Base-by-base conservation (phyloP, 495 filamentous ascomycete genomes). In the Penicillium pulvis region DNA sequence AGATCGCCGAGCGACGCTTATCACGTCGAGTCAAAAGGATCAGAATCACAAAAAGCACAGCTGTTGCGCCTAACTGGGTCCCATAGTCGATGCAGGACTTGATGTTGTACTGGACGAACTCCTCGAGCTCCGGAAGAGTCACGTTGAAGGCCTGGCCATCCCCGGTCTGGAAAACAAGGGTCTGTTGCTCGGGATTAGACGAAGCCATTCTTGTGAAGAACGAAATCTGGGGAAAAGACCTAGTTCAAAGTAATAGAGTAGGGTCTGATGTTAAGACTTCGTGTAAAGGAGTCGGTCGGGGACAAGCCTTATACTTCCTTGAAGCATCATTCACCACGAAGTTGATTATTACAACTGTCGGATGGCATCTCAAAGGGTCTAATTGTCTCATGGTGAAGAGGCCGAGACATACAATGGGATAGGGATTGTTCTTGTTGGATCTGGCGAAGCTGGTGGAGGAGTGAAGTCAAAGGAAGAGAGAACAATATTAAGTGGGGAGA, bases 31-130 rank as follows among this genome's bases (percentile, higher is more conserved):
- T 90, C 60, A 91, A 68, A 16, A 90, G 74, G 16, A 87, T 70
- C 0, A 93, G 73, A 20, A 90, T 76, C 42, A 89, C 60, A 20
- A 92, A 73, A 55, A 93, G 84, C 23, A 89, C 66, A 58, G 88
- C 58, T 30, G 83, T 84, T n/a, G 89, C 88, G 31, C 92, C 92
- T 52, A 92, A 78, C 68, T 95, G 90, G 30, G 77, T 68, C 45
- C 82, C 86, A 65, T 86, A 92, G 70, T 86, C 88, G 83, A 92
- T 86, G 70, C 79, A 77, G 44, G 81, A 71, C 17, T 79, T 75
- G 47, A 84, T 64, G 61, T 78, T 77, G 68, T 85, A 83, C 55
- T 63, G 59, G 61, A 80, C 69, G 54, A 81, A 74, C 8, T 55
- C 45, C 58, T 85, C 72, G 26, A 93, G 51, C 4, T 75, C 70